phyloP scores from a whole-genome alignment of 2,329 filamentous ascomycete genomes.

The Colletotrichum higginsianum region DNA sequence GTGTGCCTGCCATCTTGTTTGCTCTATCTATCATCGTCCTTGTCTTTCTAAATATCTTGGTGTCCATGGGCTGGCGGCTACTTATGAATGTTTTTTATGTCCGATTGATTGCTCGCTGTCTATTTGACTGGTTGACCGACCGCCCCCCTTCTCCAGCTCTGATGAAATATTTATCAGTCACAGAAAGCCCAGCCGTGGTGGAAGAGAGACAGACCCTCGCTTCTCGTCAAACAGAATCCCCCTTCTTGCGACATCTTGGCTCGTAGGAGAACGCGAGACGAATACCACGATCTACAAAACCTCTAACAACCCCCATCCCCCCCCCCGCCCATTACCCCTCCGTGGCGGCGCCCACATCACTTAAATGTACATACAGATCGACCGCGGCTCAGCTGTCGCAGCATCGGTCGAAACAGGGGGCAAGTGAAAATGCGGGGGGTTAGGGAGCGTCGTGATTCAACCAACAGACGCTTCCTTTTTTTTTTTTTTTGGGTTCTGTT shows the following conservation, averaged over 20 bases:
- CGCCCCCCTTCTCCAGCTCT: no score
- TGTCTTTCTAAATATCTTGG: no score
- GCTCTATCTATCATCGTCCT: not conserved
- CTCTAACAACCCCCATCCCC: not conserved
- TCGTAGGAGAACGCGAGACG: not conserved
- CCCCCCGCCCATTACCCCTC: no score
- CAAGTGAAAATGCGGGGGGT: conserved; percentile 15
- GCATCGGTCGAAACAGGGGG: conserved; percentile 23
- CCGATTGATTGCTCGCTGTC: no score
- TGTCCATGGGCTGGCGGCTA: no score
- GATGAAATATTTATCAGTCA: no score
- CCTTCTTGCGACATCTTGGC: conserved; percentile 20
- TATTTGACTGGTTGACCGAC: no score
- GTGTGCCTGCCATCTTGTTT: not conserved
- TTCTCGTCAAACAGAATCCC: not conserved
- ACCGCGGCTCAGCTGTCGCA: conserved; percentile 29
- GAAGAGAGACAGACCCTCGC: not conserved
- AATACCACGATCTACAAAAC: conserved; percentile 12
- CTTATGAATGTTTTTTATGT: no score
- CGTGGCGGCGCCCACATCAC: conserved; percentile 23
- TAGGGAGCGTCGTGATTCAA: not conserved
- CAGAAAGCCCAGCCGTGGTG: not conserved
- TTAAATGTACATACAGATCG: conserved; percentile 18
- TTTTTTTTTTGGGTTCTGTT: not conserved
- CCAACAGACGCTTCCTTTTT: no score